Base-by-base conservation (phyloP, 768 basidiomycete species). In the Pulveroboletus sp. region DNA sequence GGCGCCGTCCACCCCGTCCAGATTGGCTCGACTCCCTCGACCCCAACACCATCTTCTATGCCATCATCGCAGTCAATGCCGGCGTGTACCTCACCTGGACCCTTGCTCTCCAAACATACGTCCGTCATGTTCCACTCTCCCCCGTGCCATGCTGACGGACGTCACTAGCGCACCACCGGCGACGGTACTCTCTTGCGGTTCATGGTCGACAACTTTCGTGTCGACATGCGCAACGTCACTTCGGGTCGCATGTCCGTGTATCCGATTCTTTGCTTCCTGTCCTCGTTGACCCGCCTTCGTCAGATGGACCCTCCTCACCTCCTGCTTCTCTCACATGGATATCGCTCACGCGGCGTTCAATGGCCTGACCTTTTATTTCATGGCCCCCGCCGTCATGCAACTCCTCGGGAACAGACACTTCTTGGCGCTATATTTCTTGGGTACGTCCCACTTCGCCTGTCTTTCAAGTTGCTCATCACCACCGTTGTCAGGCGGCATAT, bases 231-330 rank as follows among this genome's bases (percentile, higher is more conserved):
- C 16, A 90, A 89, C 63, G 57, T 90, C 10, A 62, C 67, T 1
- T 59, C 73, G 10, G 88, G 88, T n/a, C 76, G 88, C 67, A 57
- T 85, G 86, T 88, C 53, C 24, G 81, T 74, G 37, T 1, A 47
- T 14, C 14, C 42, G 6, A 0, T 9, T 1, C 22, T 32, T 30
- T 22, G 16, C 16, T 19, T 0, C 30, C 13, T 13, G 16, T 26
- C 39, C 40, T 19, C 17, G 27, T 56, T 24, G 13, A 57, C 47
- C 13, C 42, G 2, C 26, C 24, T 30, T 34, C 19, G 4, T 13
- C 46, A 92, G 89, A 62, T 91, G 87, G 86, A 89, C 86, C 1
- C 70, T 82, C 22, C 55, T 89, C 10, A 86, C 89, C 0, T 71
- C 79, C 16, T 75, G 73, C 51, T 92, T 93, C 71, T 88, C 87